These are phyloP conservation scores for Suillus decipiens DNA, from an alignment of 768 basidiomycete species.

Conservation along the genomic window DNA sequence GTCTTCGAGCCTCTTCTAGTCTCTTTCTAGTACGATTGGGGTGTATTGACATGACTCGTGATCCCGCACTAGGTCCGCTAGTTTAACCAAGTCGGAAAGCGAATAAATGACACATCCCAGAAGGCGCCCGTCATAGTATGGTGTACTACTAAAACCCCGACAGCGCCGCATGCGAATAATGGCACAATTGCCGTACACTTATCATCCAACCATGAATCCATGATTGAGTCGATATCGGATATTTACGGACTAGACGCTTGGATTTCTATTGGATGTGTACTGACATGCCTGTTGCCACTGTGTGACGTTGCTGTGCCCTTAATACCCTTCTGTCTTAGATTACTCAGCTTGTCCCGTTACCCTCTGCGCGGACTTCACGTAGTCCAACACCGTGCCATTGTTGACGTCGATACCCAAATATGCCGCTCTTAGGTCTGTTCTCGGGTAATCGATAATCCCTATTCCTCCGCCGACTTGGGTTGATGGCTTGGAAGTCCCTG, in stretches of 20 bases:
- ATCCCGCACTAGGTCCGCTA: neutral
- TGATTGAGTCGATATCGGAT: too few relatives aligned
- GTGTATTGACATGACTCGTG: neutral
- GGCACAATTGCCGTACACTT: too few relatives aligned
- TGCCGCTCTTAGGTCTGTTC: neutral
- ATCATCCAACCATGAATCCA: too few relatives aligned
- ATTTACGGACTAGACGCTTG: too few relatives aligned
- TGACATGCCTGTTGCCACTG: too few relatives aligned
- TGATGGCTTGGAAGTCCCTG: neutral
- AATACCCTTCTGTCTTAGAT: too few relatives aligned
- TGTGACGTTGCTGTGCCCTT: too few relatives aligned
- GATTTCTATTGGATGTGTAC: too few relatives aligned
- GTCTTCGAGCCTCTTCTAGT: neutral
- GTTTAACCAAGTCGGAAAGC: neutral
- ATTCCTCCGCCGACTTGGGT: neutral
- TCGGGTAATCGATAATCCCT: neutral
- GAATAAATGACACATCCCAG: neutral
- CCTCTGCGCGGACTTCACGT: too few relatives aligned
- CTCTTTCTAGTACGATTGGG: neutral
- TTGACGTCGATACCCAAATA: neutral
- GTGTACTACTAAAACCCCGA: neutral
- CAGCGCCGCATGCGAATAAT: neutral
- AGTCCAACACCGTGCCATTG: too few relatives aligned
- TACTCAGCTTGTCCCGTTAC: too few relatives aligned
- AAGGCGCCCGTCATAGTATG: neutral